These are phyloP conservation scores for Penicillium canescens DNA, from an alignment of 495 filamentous ascomycete species.

Conservation along the genomic window DNA sequence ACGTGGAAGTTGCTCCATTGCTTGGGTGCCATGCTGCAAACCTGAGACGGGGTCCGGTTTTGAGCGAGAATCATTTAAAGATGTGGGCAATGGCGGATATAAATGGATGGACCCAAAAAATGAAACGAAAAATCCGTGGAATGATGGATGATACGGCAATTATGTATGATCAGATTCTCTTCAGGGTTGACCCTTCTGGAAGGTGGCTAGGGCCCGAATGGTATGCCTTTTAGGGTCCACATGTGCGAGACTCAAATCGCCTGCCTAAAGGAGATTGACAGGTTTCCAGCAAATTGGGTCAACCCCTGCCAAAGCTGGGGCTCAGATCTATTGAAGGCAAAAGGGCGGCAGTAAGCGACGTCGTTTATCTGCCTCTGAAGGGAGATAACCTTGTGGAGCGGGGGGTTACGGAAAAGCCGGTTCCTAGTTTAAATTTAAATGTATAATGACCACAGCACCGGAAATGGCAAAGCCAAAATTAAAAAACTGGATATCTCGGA, in stretches of 20 bases:
- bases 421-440: not conserved
- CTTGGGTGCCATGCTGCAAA: constrained; percentile 21
- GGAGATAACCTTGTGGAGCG: not conserved
- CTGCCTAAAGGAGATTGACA: constrained; percentile 29
- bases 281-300: constrained; percentile 15
- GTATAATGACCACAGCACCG: too few species aligned
- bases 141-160: constrained; percentile 9
- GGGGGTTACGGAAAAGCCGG: not conserved
- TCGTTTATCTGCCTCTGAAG: not conserved
- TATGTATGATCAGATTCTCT: constrained; percentile 22
- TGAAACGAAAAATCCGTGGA: not conserved
- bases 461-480: not conserved
- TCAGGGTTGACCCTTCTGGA: constrained; percentile 28
- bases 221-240: constrained; percentile 21
- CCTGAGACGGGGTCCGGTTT: constrained; percentile 21
- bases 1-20: constrained; percentile 40
- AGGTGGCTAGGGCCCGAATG: constrained; percentile 29
- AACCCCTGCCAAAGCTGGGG: constrained; percentile 12
- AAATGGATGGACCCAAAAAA: not conserved
- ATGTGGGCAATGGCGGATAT: not conserved
- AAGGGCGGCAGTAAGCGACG: not conserved
- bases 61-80: constrained; percentile 18
- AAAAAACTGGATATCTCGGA: not conserved
- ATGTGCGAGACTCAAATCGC: constrained; percentile 14
- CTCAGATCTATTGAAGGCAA: constrained; percentile 11